These are phyloP conservation scores for Agarophyton chilense DNA, from an alignment of 23 red algal genomes.

Conservation along the genomic window DNA sequence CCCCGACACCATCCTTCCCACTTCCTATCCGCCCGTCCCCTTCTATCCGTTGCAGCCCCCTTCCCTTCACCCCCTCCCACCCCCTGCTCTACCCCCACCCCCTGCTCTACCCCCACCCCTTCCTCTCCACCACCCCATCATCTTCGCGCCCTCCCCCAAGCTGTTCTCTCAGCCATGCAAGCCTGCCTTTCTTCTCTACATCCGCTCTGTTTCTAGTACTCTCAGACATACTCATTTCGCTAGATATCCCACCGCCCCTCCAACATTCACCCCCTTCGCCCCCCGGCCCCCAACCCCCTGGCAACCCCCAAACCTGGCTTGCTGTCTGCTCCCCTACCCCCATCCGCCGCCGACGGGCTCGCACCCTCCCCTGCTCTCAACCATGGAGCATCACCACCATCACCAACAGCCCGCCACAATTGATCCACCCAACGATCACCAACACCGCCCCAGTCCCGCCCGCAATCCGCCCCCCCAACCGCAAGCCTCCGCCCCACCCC, in stretches of 20 bases:
- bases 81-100: neutral
- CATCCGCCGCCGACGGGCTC: neutral
- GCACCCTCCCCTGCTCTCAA: neutral
- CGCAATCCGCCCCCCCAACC: neutral
- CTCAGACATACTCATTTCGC: neutral
- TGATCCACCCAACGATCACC: neutral
- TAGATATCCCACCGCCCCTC: neutral
- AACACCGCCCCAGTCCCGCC: neutral
- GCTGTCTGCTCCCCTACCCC: neutral
- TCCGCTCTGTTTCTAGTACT: neutral
- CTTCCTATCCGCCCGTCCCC: neutral
- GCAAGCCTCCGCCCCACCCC: neutral
- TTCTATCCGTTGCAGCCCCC: neutral
- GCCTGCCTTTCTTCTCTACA: neutral
- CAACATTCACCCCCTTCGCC: neutral
- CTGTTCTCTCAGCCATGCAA: constrained; percentile 19
- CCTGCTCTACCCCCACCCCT: neutral
- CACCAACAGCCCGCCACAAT: neutral
- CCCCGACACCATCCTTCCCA: neutral
- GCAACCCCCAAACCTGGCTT: constrained; percentile 1
- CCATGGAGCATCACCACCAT: constrained; percentile 18
- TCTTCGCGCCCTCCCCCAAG: neutral
- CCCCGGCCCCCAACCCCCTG: neutral
- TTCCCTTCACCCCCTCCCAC: neutral
- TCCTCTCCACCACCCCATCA: no score